Percentiles rank a stretch among this genome's conserved stretches.
phyloP scores from a whole-genome alignment of 192 early-diverging fungal genomes.

The Rhizoclosmatium sp. region DNA sequence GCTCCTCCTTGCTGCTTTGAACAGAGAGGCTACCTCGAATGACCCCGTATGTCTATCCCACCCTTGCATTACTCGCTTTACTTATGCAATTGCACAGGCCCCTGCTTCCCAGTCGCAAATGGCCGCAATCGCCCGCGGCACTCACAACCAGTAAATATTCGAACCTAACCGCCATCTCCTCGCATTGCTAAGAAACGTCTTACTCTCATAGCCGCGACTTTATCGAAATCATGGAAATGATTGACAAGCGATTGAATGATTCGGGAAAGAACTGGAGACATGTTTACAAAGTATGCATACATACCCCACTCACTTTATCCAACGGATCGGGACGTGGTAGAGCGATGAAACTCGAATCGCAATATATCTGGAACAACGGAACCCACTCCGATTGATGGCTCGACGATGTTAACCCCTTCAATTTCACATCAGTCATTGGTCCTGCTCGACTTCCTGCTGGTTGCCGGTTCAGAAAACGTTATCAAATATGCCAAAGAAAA shows the following conservation, averaged over 20 bases:
- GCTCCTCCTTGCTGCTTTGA: not conserved
- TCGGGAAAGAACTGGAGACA: slow-evolving; percentile 98
- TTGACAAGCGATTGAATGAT: slow-evolving; percentile 97
- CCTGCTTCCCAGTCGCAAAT: slow-evolving; percentile 79
- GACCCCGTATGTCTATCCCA: slow-evolving; percentile 50
- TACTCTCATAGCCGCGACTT: slow-evolving; percentile 74
- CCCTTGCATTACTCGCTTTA: slow-evolving; percentile 12
- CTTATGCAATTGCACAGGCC: slow-evolving; percentile 43
- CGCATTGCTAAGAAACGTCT: not conserved
- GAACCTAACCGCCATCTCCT: not conserved
- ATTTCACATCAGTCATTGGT: slow-evolving; percentile 56
- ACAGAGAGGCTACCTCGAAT: slow-evolving; percentile 61
- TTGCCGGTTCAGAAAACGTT: slow-evolving; percentile 85
- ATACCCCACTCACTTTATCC: not conserved
- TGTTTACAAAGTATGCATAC: slow-evolving; percentile 85
- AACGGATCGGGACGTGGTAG: too few relatives aligned
- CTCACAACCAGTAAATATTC: slow-evolving; percentile 81
- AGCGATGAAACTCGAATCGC: too few relatives aligned
- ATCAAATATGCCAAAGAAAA: slow-evolving; percentile 90
- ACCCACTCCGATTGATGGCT: too few relatives aligned
- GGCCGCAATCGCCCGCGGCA: slow-evolving; percentile 85
- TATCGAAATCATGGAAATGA: slow-evolving; percentile 96
- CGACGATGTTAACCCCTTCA: not conserved
- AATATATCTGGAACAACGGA: too few relatives aligned
- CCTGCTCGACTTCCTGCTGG: slow-evolving; percentile 85